Conservation (phyloP, 257 asterid genomes). For the Ilex aquifolium region DNA sequence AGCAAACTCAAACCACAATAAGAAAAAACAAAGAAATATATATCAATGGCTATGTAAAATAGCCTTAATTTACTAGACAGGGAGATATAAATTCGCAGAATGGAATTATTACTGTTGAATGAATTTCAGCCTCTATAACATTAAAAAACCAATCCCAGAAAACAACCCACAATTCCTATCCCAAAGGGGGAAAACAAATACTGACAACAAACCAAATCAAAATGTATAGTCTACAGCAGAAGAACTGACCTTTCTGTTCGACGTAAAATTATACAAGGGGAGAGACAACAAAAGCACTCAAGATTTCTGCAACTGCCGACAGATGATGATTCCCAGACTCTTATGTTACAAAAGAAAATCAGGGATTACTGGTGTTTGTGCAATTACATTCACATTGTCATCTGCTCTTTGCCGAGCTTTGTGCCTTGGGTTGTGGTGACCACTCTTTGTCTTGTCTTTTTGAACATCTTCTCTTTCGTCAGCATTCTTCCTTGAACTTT, state of each 20-base stretch:
- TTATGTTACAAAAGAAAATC: conserved; percentile 78
- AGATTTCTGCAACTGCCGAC: conserved; percentile 1
- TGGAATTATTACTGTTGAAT: too few relatives aligned
- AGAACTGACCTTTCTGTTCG: conserved; percentile 5
- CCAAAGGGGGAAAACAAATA: too few relatives aligned
- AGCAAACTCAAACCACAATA: too few relatives aligned
- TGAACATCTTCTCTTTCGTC: conserved; percentile 33
- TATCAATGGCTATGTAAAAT: too few relatives aligned
- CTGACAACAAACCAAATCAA: too few relatives aligned
- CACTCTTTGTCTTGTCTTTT: conserved; percentile 44
- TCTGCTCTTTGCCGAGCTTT: conserved; percentile 63
- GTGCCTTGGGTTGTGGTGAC: conserved; percentile 40
- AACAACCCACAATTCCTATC: too few relatives aligned
- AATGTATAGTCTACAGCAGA: background rate
- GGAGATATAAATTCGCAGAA: too few relatives aligned
- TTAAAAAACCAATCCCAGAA: too few relatives aligned
- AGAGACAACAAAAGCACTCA: background rate
- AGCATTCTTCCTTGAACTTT: conserved; percentile 31
- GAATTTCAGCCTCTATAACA: too few relatives aligned
- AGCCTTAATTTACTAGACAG: too few relatives aligned
- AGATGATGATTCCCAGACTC: conserved; percentile 2
- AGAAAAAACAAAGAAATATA: too few relatives aligned
- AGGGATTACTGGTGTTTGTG: conserved; percentile 64
- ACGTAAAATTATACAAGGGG: too few relatives aligned
- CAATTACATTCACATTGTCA: conserved; percentile 30